Percentiles rank a stretch among this genome's conserved stretches.
Conservation (phyloP, 1,284 basidiomycete genomes). For the Cryptococcus sp. region DNA sequence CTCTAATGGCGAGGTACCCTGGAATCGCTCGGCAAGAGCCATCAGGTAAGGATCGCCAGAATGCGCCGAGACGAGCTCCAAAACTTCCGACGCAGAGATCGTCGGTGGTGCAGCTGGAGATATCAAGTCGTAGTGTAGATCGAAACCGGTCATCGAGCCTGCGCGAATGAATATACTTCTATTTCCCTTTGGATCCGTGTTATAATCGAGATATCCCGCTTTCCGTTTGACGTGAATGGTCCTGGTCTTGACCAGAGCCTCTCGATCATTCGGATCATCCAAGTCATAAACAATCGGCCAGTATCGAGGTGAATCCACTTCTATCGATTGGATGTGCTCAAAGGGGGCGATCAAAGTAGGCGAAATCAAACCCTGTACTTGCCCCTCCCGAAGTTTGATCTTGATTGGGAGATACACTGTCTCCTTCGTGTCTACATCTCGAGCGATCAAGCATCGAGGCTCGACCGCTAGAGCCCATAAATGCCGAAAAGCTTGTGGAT, state of each 20-base stretch:
- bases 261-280: slow-evolving; percentile 61
- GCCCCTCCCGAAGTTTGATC: slow-evolving; percentile 63
- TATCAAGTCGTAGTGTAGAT: slow-evolving; percentile 70
- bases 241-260: slow-evolving; percentile 65
- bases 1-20: slow-evolving; percentile 42
- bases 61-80: slow-evolving; percentile 77
- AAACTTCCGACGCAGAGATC: slow-evolving; percentile 62
- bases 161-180: slow-evolving; percentile 75
- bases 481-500: slow-evolving; percentile 88
- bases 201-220: slow-evolving; percentile 86
- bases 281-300: slow-evolving; percentile 85
- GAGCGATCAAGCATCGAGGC: slow-evolving; percentile 82
- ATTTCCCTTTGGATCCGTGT: slow-evolving; percentile 86
- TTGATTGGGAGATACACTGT: slow-evolving; percentile 88
- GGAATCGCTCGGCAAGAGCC: slow-evolving; percentile 69
- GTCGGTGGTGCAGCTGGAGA: slow-evolving; percentile 59
- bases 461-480: slow-evolving; percentile 94
- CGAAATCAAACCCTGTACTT: slow-evolving; percentile 67
- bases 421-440: slow-evolving; percentile 84
- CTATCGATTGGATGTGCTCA: slow-evolving; percentile 68
- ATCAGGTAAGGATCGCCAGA: slow-evolving; percentile 70
- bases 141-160: slow-evolving; percentile 69
- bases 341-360: slow-evolving; percentile 89
- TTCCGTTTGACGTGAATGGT: slow-evolving; percentile 88
- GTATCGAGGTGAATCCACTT: slow-evolving; percentile 86